Percentiles rank a stretch among this genome's conserved stretches.
Evolutionary conservation across 345 rosid species (phyloP).

Genomic region (Streptanthus diversifolius): DNA sequence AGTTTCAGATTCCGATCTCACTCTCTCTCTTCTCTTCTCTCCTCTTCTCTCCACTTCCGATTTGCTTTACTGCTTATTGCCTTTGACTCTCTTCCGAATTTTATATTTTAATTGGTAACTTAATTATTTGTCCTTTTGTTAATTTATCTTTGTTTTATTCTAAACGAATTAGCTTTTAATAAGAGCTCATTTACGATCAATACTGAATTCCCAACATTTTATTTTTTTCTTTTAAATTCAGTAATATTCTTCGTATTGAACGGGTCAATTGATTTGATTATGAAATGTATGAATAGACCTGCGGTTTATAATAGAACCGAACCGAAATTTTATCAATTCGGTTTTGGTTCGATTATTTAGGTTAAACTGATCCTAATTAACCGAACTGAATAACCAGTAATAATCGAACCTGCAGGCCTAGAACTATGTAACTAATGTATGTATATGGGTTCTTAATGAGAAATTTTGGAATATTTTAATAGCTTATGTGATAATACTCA

Average conservation of each 20-base stretch:
- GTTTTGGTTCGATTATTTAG: no score
- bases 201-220: background rate
- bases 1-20: conserved; percentile 32
- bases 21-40: conserved; percentile 22
- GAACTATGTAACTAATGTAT: no score
- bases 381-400: no score
- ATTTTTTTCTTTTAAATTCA: background rate
- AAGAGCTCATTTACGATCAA: background rate
- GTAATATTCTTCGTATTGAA: conserved; percentile 10
- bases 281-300: no score
- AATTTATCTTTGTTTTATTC: background rate
- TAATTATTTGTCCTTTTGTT: conserved; percentile 18
- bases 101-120: background rate
- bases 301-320: no score
- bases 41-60: conserved; percentile 22
- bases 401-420: no score
- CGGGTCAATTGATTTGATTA: background rate
- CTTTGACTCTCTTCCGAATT: conserved; percentile 33
- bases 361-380: no score
- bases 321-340: no score
- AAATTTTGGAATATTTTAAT: background rate
- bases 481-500: background rate
- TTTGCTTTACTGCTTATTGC: conserved; percentile 26
- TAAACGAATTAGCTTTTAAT: conserved; percentile 6
- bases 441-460: background rate